These are phyloP conservation scores for Penicillium verrucosum DNA, from an alignment of 2,329 filamentous ascomycete species.

Conservation along the genomic window DNA sequence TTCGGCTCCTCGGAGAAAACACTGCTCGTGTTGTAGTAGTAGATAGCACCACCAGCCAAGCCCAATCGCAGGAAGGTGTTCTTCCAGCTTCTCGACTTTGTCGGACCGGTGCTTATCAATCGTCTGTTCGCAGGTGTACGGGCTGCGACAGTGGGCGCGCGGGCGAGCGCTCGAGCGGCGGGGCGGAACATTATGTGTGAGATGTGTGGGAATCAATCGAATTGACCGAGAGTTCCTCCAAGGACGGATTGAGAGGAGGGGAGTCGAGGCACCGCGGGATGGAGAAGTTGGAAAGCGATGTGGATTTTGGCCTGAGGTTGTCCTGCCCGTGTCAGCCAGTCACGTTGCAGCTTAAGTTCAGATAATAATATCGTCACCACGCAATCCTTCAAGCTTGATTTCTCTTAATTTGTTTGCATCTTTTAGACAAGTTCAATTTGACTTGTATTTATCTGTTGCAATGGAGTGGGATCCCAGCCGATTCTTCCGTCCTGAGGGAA, in stretches of 20 bases:
- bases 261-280: slow-evolving; percentile 14
- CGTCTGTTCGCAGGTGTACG: slow-evolving; percentile 38
- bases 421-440: neutral
- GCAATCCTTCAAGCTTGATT: neutral
- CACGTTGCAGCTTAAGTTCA: slow-evolving; percentile 22
- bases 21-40: slow-evolving; percentile 90
- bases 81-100: slow-evolving; percentile 79
- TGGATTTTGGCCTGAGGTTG: slow-evolving; percentile 26
- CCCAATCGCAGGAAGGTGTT: slow-evolving; percentile 70
- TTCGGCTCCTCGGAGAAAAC: slow-evolving; percentile 79
- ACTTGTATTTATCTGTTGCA: neutral
- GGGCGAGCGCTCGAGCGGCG: slow-evolving; percentile 46
- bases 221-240: slow-evolving; percentile 16
- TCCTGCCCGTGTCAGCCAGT: slow-evolving; percentile 14
- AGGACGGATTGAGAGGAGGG: slow-evolving; percentile 9
- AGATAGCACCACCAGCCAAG: slow-evolving; percentile 71
- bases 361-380: slow-evolving; percentile 9
- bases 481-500: slow-evolving; percentile 36
- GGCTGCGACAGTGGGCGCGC: slow-evolving; percentile 33
- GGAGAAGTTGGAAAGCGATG: slow-evolving; percentile 27
- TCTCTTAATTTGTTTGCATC: neutral
- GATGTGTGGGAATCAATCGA: slow-evolving; percentile 7
- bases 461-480: slow-evolving; percentile 44
- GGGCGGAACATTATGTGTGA: slow-evolving; percentile 51
- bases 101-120: slow-evolving; percentile 55